Conservation (phyloP, 805 yeast genomes). For the Pichia ethanolica region DNA sequence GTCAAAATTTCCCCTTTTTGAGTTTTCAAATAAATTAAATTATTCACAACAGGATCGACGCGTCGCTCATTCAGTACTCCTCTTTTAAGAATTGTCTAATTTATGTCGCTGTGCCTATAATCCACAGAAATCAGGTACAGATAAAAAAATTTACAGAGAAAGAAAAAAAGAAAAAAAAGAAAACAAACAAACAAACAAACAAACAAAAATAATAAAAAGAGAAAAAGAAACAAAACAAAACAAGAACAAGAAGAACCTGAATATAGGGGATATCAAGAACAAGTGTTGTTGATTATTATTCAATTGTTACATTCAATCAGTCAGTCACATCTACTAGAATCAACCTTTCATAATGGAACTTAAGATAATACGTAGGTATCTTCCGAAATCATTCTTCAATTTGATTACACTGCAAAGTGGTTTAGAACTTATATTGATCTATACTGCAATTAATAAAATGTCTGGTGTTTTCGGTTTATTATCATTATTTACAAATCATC, state of each 20-base stretch:
- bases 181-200: background rate
- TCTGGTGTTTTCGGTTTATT: conserved; percentile 83
- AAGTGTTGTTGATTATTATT: no score
- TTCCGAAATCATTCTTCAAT: conserved; percentile 53
- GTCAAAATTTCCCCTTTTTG: no score
- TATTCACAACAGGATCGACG: background rate
- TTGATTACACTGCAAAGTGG: conserved; percentile 77
- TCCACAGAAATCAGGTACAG: no score
- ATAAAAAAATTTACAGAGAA: background rate
- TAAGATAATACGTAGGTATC: conserved; percentile 1
- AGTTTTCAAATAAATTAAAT: no score
- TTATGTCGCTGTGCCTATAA: no score
- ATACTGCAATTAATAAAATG: conserved; percentile 78
- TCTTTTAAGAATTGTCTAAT: no score
- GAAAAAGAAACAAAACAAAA: no score
- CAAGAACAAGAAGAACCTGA: no score
- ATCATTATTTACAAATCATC: conserved; percentile 85
- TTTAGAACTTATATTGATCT: conserved; percentile 70
- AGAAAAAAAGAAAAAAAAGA: background rate
- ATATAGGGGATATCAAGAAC: no score
- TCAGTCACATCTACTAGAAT: no score
- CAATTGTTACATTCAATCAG: no score
- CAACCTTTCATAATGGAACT: background rate
- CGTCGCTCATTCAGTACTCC: background rate
- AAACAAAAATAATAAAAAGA: background rate